Evolutionary conservation across 768 basidiomycete species (phyloP), one percentile per base, ranked within the genome.

Genomic region (Cubamyces lactineus): DNA sequence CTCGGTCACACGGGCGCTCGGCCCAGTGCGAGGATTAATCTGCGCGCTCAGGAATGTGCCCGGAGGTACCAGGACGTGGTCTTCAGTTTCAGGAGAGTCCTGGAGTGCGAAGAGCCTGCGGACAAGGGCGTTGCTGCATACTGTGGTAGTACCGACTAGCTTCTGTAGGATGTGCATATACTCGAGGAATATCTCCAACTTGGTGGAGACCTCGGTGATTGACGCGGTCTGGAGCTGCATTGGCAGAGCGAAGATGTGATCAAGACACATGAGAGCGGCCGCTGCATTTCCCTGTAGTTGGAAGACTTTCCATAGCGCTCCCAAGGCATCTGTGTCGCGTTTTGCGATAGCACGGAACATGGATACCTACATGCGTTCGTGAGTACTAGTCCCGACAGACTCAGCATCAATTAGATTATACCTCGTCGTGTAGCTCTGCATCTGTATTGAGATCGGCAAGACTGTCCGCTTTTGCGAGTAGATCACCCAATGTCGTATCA

Each of bases 231-330:
- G 61, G 17, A 78, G 67, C 2, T 48, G 45, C 11, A 75, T 72
- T 4, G 72, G 66, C 6, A 54, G 52, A 11, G 67, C 60, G 61
- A 80, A 83, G 47, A 72, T 65, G 53, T 78, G 76, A 60, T 83
- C 79, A 8, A 82, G 63, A 52, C 80, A 80, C 2, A 83, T 69
- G 0, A 82, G 63, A 12, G 79, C 78, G 0, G 79, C 75, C 8
- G 75, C 62, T 1, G 41, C 8, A 30, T 76, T 75, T 1, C 69
- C 61, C 3, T 57, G 45, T 26, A 55, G 57, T 21, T 59, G 54
- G n/a, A 84, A 81, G 15, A 38, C 47, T 6, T 45, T n/a, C 70
- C 77, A 52, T 2, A 84, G 69, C 9, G 63, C 47, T 4, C 65
- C 55, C 5, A 86, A 75, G 7, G 65, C 46, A 0, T 21, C 39